Evolutionary conservation across 1,284 basidiomycete genomes (phyloP), one percentile per base, ranked within the genome.

Genomic region (Rhizoctonia solani): DNA sequence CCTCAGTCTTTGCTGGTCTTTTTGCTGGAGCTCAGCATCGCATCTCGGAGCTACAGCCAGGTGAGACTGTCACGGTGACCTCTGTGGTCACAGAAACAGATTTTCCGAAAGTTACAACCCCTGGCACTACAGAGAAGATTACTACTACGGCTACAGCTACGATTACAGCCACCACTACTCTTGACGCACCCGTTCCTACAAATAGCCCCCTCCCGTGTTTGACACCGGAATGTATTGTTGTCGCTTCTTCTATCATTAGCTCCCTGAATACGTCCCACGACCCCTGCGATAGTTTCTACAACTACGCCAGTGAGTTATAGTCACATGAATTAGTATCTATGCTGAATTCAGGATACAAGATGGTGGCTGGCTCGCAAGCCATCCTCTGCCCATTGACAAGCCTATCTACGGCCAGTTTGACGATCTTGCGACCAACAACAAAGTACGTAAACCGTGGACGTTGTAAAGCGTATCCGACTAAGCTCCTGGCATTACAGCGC

Each of bases 201-300:
- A 25, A 50, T 56, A 49, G 54, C 55, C 52, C 54, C 49, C 52
- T 66, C 66, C 75, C 85, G 4, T 99, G 96, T 79, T 79, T 90
- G 41, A 87, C 90, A 5, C 76, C 89, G 16, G 85, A 89, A 70
- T 99, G 96, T 74, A 89, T 98, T 59, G 79, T 88, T 50, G 83
- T 95, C 13, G 88, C 96, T 3, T 89, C 92, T 1, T 84, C 87
- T 0, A 89, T 99, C 68, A 80, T 98, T 27, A 85, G 87, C 25
- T 87, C 87, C 1, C 79, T 99, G 53, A 95, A 99, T 76, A 83
- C 84, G 13, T 81, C 87, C 2, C 83, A 90, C 71, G 92, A 98
- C 76, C 96, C 96, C 0, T 99, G 96, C 78, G 92, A 98, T 72
- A 89, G 95, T 78, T 98, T 98, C 76, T 98, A 96, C 76, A 84